Evolutionary conservation across 2,329 filamentous ascomycete species (phyloP), one percentile per base, ranked within the genome.

Genomic region (Fusarium sp.): DNA sequence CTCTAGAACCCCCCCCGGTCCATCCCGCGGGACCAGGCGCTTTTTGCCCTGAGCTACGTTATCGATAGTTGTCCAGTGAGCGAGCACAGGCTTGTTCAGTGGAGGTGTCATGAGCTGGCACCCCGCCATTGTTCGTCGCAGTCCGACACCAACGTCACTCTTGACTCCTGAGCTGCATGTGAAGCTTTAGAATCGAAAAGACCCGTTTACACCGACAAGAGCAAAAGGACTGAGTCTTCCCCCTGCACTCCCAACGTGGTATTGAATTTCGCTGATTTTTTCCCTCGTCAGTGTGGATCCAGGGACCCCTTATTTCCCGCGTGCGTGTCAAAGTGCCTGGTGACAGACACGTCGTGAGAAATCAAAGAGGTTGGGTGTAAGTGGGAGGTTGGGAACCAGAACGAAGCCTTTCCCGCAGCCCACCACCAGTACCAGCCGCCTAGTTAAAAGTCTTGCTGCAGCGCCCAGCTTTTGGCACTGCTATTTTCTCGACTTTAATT

Each of bases 361-460:
- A 69, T 79, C 75, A 65, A 67, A 79, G 80, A 80, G 80, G 80
- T 69, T 82, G 80, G 80, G 71, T 79, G 76, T 79, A 81, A 81
- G 80, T 81, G 72, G 79, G 81, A 82, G 81, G 81, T 79, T 82
- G 81, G 81, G 81, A 78, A 47, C 62, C 65, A 69, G 70, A 68
- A 72, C 69, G 69, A 79, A 75, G 72, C 66, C 72, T 71, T 71
- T 69, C 58, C 68, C 37, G 69, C 66, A 74, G 66, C 75, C 73
- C 72, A 74, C 73, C 69, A 73, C 73, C 76, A 72, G 70, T 73
- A 74, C 73, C 76, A 72, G 72, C 77, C 76, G 65, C 76, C 77
- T 81, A 45, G 40, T 45, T 47, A 79, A 80, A 80, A 79, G 72
- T 79, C 79, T 76, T 78, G 69, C 74, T 81, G 78, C 79, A 80